Conservation (phyloP, 495 filamentous ascomycete species). For the Podospora appendiculata region DNA sequence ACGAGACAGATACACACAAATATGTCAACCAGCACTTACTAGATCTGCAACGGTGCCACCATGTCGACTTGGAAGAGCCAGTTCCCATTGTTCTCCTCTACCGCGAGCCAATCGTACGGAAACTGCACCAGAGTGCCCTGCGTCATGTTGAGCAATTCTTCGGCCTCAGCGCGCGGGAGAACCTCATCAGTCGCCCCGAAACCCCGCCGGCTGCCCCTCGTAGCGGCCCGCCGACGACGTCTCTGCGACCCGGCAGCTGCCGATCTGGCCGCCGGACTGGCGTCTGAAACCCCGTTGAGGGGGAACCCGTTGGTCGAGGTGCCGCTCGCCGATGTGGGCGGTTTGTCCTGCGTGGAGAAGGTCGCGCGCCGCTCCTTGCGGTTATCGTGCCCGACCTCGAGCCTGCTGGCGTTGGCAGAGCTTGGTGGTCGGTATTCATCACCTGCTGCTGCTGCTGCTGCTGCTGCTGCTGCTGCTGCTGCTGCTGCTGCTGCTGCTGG, state of each 20-base stretch:
- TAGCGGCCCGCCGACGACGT: slow-evolving; percentile 64
- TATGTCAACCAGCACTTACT: slow-evolving; percentile 54
- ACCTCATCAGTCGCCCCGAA: slow-evolving; percentile 58
- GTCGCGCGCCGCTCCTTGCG: slow-evolving; percentile 35
- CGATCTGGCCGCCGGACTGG: background rate
- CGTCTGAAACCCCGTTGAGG: background rate
- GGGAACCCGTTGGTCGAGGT: slow-evolving; percentile 6
- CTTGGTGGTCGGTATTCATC: background rate
- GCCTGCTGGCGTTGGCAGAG: slow-evolving; percentile 3
- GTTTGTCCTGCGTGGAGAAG: slow-evolving; percentile 36
- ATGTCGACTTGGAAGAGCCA: slow-evolving; percentile 97
- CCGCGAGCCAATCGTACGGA: slow-evolving; percentile 89
- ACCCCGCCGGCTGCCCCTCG: slow-evolving; percentile 63
- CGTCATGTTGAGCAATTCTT: slow-evolving; percentile 70
- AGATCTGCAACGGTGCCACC: slow-evolving; percentile 93
- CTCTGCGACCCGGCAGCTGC: slow-evolving; percentile 26
- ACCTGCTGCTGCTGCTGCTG: slow-evolving; percentile 1
- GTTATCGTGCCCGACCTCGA: slow-evolving; percentile 13
- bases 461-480: background rate
- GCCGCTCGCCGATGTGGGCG: slow-evolving; percentile 21
- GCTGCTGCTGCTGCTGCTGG: background rate
- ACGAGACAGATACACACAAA: background rate
- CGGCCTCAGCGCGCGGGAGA: slow-evolving; percentile 62
- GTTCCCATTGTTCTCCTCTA: slow-evolving; percentile 86
- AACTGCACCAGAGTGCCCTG: slow-evolving; percentile 88